Base-by-base conservation (phyloP, 805 yeast species). In the Cyberlindnera nakhonratchasimensis region DNA sequence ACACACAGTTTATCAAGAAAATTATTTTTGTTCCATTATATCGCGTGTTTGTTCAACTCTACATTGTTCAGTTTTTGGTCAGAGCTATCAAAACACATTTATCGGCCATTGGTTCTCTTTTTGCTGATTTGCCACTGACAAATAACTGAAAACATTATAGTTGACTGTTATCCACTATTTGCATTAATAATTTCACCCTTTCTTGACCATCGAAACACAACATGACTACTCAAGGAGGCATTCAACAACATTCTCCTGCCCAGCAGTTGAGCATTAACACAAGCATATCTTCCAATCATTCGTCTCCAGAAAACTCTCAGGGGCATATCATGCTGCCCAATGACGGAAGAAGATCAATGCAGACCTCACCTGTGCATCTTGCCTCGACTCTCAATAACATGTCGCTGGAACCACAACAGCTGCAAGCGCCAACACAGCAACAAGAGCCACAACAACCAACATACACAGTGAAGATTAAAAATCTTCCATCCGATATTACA, bases 401-500 rank as follows among this genome's bases (percentile, higher is more conserved):
- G 14, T 47, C 57, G 24, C 32, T 42, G 21, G 45, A 39, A 6
- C 38, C 5, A 26, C 43, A 39, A 3, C 28, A 33, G 2, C 43
- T 34, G 21, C 37, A 22, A 33, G 34, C 8, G 23, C 44, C 26
- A 29, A 5, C 38, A 22, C 37, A 30, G 17, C 37, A 23, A 5
- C 43, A 31, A 30, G 46, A 30, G 5, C 40, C 37, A 4, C 21
- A 22, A 4, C 43, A 37, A 23, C 37, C 40, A 18, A 18, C 41
- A 4, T 61, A 54, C 37, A 55, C 61, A 11, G 51, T 79, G 34
- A 70, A 66, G 46, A 56, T 84, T 38, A 67, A 68, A 51, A 82
- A 81, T 54, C 56, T 82, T 11, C 93, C 95, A 8, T 51, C 63
- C 4, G 88, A 85, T 62, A 66, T 84, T 22, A 61, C 85, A 2